These are phyloP conservation scores for Metarhizium rileyi DNA, from an alignment of 2,329 filamentous ascomycete genomes.

Conservation along the genomic window DNA sequence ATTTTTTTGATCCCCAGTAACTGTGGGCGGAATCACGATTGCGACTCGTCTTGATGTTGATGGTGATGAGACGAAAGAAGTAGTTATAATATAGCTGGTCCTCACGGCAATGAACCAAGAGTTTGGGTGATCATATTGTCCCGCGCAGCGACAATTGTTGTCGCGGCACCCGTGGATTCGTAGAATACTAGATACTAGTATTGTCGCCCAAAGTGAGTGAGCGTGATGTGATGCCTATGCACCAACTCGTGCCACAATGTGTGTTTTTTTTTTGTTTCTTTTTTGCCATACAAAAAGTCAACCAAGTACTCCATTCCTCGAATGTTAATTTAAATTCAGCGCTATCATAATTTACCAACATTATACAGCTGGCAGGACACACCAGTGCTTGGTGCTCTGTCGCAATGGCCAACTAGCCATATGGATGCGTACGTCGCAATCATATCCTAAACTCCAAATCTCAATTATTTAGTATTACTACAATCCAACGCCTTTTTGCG, in stretches of 20 bases:
- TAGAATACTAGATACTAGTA: neutral
- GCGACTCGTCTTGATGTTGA: neutral
- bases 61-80: neutral
- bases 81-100: neutral
- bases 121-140: neutral
- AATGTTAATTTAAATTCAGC: neutral
- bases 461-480: neutral
- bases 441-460: neutral
- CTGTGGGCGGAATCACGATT: neutral
- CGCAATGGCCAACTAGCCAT: neutral
- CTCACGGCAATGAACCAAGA: neutral
- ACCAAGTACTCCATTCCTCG: neutral
- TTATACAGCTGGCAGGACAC: conserved; percentile 4
- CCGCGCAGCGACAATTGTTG: neutral
- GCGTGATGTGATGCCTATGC: neutral
- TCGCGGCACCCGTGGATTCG: neutral
- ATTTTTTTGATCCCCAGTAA: neutral
- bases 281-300: neutral
- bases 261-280: no score
- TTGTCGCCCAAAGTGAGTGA: neutral
- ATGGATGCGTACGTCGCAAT: neutral
- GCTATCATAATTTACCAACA: neutral
- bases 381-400: conserved; percentile 13
- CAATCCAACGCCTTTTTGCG: neutral
- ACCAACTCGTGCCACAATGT: neutral